Evolutionary conservation across 2,329 filamentous ascomycete genomes (phyloP).

Genomic region (Ophiostoma angusticollis): DNA sequence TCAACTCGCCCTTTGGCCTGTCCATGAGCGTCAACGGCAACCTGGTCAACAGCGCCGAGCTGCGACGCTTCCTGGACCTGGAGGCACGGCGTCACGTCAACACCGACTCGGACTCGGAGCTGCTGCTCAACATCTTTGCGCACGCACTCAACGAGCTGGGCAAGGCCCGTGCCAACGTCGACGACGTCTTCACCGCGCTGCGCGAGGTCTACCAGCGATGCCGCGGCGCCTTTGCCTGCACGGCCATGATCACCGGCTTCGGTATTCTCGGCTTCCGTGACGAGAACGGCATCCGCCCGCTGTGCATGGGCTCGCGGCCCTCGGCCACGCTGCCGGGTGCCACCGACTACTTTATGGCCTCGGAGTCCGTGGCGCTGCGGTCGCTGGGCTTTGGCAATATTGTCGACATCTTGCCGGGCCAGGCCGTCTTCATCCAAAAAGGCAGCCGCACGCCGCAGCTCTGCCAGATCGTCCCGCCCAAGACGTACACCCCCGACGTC

Average conservation of each 20-base stretch:
- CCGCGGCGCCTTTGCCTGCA: slow-evolving; percentile 69
- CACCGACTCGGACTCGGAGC: slow-evolving; percentile 76
- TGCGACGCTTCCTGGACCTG: slow-evolving; percentile 59
- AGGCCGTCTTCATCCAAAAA: slow-evolving; percentile 54
- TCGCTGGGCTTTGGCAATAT: slow-evolving; percentile 72
- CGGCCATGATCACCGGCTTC: slow-evolving; percentile 73
- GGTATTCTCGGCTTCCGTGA: slow-evolving; percentile 71
- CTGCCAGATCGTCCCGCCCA: slow-evolving; percentile 55
- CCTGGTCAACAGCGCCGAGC: slow-evolving; percentile 60
- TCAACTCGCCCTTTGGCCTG: slow-evolving; percentile 76
- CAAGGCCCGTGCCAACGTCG: slow-evolving; percentile 70
- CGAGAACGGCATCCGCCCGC: slow-evolving; percentile 67
- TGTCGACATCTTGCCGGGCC: slow-evolving; percentile 64
- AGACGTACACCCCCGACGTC: slow-evolving; percentile 68
- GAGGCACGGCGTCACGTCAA: slow-evolving; percentile 80
- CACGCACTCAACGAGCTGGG: slow-evolving; percentile 72
- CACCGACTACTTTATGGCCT: slow-evolving; percentile 81
- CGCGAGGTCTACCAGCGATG: slow-evolving; percentile 61
- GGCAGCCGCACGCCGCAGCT: slow-evolving; percentile 56
- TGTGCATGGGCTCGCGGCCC: slow-evolving; percentile 62
- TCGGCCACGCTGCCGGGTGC: slow-evolving; percentile 49
- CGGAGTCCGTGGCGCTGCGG: slow-evolving; percentile 70
- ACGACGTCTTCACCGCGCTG: slow-evolving; percentile 65
- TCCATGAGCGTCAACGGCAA: slow-evolving; percentile 80
- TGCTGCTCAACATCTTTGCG: slow-evolving; percentile 82